Evolutionary conservation across 2,329 filamentous ascomycete genomes (phyloP).

Genomic region (Paracorniculantispora psalliotae): DNA sequence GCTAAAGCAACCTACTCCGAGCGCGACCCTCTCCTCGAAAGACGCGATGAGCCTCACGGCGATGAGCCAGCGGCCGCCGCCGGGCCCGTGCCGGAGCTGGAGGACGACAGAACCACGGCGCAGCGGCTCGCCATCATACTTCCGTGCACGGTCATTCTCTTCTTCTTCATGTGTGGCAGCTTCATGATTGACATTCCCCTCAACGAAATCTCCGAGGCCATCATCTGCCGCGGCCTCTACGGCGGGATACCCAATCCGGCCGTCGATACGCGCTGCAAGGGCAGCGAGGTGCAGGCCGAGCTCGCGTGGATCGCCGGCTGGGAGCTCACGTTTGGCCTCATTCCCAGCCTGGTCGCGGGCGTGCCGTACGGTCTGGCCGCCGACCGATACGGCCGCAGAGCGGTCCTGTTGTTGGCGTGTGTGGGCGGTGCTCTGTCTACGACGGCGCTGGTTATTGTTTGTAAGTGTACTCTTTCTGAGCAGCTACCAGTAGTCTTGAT

Average conservation of each 20-base stretch:
- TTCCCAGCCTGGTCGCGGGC: slow-evolving; percentile 17
- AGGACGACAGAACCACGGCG: neutral
- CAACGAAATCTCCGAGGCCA: slow-evolving; percentile 7
- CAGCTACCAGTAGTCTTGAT: neutral
- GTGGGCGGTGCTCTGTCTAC: slow-evolving; percentile 13
- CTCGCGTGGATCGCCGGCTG: slow-evolving; percentile 18
- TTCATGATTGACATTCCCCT: neutral
- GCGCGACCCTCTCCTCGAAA: neutral
- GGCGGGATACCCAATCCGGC: neutral
- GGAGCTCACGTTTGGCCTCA: slow-evolving; percentile 17
- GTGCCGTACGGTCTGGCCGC: slow-evolving; percentile 19
- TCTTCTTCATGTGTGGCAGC: neutral
- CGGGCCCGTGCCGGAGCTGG: neutral
- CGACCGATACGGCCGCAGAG: slow-evolving; percentile 17
- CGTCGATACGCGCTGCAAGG: slow-evolving; percentile 17
- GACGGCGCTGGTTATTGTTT: neutral
- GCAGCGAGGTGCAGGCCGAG: slow-evolving; percentile 18
- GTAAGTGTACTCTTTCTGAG: slow-evolving; percentile 12
- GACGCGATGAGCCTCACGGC: neutral
- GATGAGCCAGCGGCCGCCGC: neutral
- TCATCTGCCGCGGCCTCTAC: slow-evolving; percentile 12
- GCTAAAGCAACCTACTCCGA: neutral
- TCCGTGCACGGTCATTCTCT: neutral
- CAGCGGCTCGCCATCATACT: neutral
- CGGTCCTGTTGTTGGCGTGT: slow-evolving; percentile 15